These are phyloP conservation scores for Haplosporangium sp. DNA, from an alignment of 371 early-diverging fungal species.

Conservation along the genomic window DNA sequence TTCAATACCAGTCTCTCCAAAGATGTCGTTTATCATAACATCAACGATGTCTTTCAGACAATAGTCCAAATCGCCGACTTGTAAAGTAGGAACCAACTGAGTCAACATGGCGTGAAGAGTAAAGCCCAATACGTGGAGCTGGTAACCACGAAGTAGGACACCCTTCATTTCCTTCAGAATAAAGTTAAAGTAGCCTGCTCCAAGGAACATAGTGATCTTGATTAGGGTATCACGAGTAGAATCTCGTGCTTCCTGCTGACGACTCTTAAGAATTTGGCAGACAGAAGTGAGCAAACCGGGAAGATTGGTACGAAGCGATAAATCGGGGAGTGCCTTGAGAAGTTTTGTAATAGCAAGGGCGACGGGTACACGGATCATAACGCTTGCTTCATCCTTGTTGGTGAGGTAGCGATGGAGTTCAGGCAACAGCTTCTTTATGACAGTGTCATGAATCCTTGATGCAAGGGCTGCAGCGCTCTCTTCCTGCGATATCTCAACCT, in stretches of 20 bases:
- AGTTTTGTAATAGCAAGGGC: conserved; percentile 89
- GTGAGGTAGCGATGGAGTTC: conserved; percentile 78
- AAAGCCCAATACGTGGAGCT: conserved; percentile 92
- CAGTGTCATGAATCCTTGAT: conserved; percentile 74
- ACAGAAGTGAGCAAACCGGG: conserved; percentile 88
- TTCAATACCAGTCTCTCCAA: conserved; percentile 90
- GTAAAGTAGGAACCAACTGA: conserved; percentile 69
- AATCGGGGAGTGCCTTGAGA: conserved; percentile 81
- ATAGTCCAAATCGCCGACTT: conserved; percentile 84
- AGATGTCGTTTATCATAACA: conserved; percentile 88
- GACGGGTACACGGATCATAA: conserved; percentile 87
- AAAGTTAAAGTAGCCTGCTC: conserved; percentile 86
- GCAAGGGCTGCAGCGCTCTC: conserved; percentile 53
- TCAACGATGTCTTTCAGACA: conserved; percentile 76
- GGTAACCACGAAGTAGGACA: conserved; percentile 87
- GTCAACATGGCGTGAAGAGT: conserved; percentile 86
- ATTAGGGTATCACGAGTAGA: conserved; percentile 85
- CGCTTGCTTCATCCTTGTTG: conserved; percentile 76
- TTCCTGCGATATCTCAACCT: conserved; percentile 40
- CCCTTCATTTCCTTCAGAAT: conserved; percentile 87
- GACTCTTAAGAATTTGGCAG: conserved; percentile 87
- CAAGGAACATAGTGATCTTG: conserved; percentile 87
- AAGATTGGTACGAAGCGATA: conserved; percentile 79
- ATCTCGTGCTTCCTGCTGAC: conserved; percentile 89
- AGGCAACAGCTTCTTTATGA: conserved; percentile 82